Conservation (phyloP, 2,329 filamentous ascomycete species). For the Fusarium robinianum region DNA sequence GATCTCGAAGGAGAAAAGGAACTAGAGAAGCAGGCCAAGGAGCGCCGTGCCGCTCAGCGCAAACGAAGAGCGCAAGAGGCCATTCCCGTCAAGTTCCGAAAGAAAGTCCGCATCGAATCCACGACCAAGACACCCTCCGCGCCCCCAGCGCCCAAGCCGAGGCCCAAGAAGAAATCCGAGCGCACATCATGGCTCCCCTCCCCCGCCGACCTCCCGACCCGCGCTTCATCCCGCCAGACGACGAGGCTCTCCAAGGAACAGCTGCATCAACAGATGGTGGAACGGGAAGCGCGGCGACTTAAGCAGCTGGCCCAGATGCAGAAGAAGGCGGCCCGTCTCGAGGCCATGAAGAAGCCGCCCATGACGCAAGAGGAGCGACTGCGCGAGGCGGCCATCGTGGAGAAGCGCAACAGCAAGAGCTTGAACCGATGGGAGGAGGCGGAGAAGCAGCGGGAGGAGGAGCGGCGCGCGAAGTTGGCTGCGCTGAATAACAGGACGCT, state of each 20-base stretch:
- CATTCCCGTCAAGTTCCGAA: slow-evolving; percentile 71
- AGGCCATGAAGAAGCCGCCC: slow-evolving; percentile 74
- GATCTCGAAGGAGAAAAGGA: slow-evolving; percentile 88
- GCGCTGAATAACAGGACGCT: slow-evolving; percentile 86
- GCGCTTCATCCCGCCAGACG: slow-evolving; percentile 61
- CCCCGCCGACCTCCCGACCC: slow-evolving; percentile 58
- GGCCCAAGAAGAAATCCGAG: slow-evolving; percentile 65
- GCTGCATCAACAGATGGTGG: slow-evolving; percentile 72
- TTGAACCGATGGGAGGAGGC: slow-evolving; percentile 92
- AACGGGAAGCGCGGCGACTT: slow-evolving; percentile 70
- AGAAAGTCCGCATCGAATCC: slow-evolving; percentile 75
- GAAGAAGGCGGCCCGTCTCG: slow-evolving; percentile 69
- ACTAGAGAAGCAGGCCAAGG: slow-evolving; percentile 75
- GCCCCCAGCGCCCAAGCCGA: slow-evolving; percentile 49
- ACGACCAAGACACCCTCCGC: slow-evolving; percentile 44
- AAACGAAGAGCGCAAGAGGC: slow-evolving; percentile 82
- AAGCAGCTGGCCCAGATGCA: slow-evolving; percentile 72
- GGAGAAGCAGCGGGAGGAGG: slow-evolving; percentile 85
- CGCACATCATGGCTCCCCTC: slow-evolving; percentile 63
- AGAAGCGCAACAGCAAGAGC: slow-evolving; percentile 86
- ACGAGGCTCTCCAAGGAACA: slow-evolving; percentile 64
- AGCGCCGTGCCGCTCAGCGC: slow-evolving; percentile 66
- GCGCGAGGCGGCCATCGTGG: slow-evolving; percentile 79
- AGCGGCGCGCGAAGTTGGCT: slow-evolving; percentile 79
- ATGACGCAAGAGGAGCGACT: slow-evolving; percentile 88